Evolutionary conservation across 805 yeast genomes (phyloP), one percentile per base, ranked within the genome.

Genomic region (Pichia paraexigua): DNA sequence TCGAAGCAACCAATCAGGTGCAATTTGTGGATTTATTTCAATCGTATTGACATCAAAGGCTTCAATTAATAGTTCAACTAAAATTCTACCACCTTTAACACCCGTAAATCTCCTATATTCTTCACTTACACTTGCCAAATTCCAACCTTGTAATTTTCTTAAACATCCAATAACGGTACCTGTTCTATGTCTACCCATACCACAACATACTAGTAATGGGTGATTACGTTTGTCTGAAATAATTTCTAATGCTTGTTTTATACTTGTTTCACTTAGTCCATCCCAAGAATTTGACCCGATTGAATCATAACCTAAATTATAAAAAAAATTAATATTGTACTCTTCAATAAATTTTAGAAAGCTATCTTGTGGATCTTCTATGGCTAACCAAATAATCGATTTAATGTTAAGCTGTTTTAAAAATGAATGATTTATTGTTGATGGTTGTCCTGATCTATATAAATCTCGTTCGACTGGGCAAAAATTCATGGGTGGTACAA

Each of bases 121-220:
- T 65, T 92, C 99, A 51, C 90, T 80, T 1, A 92, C 94, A 65
- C 86, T 72, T 12, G 98, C 97, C 63, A 92, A 71, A 62, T 95
- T 94, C 99, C 99, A 92, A n/a, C 95, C 92, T 74, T 94, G 97
- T 20, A 94, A 71, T 53, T 96, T 76, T 56, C 99, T 73, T 45
- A 92, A 71, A 66, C 99, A 92, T 1, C 99, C 99, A 53, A 94
- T 81, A 3, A 94, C 96, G 0, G 98, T 91, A 1, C 99, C 99
- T 0, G 98, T 91, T 57, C 99, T 75, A 67, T 92, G 99, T 58
- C 99, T 74, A 0, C 99, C 99, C 99, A 94, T 94, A 15, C 97
- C 97, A 61, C 98, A 94, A 66, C 98, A 94, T 5, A 91, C 91
- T 47, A 94, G 71, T 55, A 94, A 61, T 0, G 99, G 98, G 61